Percentiles rank a stretch among this genome's conserved stretches.
These are phyloP conservation scores for Limonium bicolor DNA, from an alignment of 148 eudicot genomes.

Conservation along the genomic window DNA sequence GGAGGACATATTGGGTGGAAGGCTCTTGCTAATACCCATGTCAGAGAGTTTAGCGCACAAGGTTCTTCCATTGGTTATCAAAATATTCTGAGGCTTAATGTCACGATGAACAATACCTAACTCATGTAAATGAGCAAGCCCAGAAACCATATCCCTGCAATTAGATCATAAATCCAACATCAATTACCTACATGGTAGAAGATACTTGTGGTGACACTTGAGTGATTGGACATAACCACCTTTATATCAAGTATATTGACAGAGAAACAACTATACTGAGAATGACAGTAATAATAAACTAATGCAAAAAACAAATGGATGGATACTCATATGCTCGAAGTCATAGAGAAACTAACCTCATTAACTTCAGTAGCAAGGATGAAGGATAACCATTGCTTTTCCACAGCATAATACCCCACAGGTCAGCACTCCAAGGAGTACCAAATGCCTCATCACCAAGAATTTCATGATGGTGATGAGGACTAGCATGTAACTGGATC, in stretches of 20 bases:
- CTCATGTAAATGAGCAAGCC: conserved; percentile 84
- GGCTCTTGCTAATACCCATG: conserved; percentile 97
- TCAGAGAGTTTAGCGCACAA: conserved; percentile 78
- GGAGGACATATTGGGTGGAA: conserved; percentile 62
- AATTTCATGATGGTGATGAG: neutral
- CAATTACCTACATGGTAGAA: neutral
- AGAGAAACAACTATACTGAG: neutral
- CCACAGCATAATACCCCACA: conserved; percentile 40
- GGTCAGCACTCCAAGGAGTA: neutral
- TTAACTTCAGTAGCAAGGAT: conserved; percentile 48
- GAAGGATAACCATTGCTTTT: conserved; percentile 78
- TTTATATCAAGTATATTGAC: neutral
- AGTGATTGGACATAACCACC: too few relatives aligned
- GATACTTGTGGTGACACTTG: too few relatives aligned
- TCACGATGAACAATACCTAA: conserved; percentile 85
- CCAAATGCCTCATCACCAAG: neutral
- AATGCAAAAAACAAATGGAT: too few relatives aligned
- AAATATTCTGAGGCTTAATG: conserved; percentile 84
- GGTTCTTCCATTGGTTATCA: conserved; percentile 51
- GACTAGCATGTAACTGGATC: conserved; percentile 23
- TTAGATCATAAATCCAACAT: neutral
- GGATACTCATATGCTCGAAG: too few relatives aligned
- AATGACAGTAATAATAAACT: too few relatives aligned
- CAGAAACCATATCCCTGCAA: conserved; percentile 73
- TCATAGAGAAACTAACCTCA: conserved; percentile 93